Evolutionary conservation across 345 rosid genomes (phyloP), one percentile per base, ranked within the genome.

Genomic region (Pseudoturritis turrita): DNA sequence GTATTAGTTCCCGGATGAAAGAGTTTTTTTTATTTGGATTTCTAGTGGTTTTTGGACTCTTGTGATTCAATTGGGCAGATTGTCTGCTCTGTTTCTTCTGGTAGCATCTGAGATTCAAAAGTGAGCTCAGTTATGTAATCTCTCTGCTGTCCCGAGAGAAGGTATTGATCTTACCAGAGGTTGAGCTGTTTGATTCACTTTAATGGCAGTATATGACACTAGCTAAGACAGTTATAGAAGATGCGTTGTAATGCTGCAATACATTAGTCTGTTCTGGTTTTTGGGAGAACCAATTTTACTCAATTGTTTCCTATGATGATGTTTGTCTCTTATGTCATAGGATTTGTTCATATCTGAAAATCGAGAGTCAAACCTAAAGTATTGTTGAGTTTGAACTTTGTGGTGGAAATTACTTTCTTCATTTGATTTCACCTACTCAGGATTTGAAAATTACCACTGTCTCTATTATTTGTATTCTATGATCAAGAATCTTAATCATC

Each of bases 401-500:
- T 36, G 50, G 13, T 14, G 59, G 17, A 60, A 4, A 37, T 15
- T 40, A 18, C 28, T 41, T 53, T 54, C 41, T 41, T 39, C 22
- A 2, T 51, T 50, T 19, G 41, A 11, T 39, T 36, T 39, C 51
- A 54, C 17, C 29, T 68, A 17, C 28, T 53, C 43, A 29, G 29
- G 62, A 22, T 61, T 62, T 54, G 56, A 63, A 33, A 12, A 15
- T 22, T 31, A 31, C 23, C 26, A 11, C 3, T 28, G 65, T 23
- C 19, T 46, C 51, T 19, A 4, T 29, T 64, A 18, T 46, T 55
- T 12, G 23, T 73, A 15, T 9, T 50, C 7, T 57, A 59, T 33
- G 31, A 67, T 5, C 46, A 74, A 29, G 66, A 65, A 29, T 51
- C 63, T 43, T 52, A 60, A 26, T n/a, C 49, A 75, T 31, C 58